Conservation (phyloP, 805 yeast genomes). For the Saturnispora galanensis region DNA sequence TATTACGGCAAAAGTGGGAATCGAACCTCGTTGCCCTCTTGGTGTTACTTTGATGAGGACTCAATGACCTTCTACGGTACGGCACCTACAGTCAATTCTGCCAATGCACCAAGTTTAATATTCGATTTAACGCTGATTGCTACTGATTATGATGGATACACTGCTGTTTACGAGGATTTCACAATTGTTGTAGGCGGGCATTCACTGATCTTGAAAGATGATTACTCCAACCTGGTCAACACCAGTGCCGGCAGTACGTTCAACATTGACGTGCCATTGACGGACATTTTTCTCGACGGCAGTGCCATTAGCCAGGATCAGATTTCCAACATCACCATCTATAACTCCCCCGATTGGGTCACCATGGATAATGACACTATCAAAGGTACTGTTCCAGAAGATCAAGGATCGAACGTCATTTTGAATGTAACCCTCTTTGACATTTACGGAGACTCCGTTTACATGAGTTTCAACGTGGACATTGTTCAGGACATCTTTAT, state of each 20-base stretch:
- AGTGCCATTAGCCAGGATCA: constrained; percentile 35
- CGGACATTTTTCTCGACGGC: constrained; percentile 59
- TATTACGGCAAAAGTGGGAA: constrained; percentile 77
- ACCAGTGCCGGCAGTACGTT: constrained; percentile 56
- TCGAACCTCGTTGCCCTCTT: constrained; percentile 82
- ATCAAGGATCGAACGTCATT: constrained; percentile 27
- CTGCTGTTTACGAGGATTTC: constrained; percentile 64
- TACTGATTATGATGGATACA: constrained; percentile 63
- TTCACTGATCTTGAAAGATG: constrained; percentile 58
- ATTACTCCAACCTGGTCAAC: constrained; percentile 33
- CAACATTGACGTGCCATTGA: constrained; percentile 49
- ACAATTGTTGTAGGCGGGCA: constrained; percentile 82
- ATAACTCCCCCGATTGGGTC: constrained; percentile 55
- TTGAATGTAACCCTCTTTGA: constrained; percentile 54
- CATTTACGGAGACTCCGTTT: constrained; percentile 48
- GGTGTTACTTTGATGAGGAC: constrained; percentile 65
- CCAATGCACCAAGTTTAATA: constrained; percentile 75
- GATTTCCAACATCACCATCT: constrained; percentile 42
- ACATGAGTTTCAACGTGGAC: constrained; percentile 47
- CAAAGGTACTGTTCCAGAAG: constrained; percentile 47
- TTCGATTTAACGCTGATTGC: constrained; percentile 70
- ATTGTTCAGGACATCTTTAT: constrained; percentile 48
- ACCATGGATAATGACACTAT: constrained; percentile 33
- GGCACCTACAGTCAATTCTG: constrained; percentile 79
- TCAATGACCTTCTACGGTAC: constrained; percentile 69